phyloP scores from a whole-genome alignment of 495 filamentous ascomycete species.

The Daldinia childiae region DNA sequence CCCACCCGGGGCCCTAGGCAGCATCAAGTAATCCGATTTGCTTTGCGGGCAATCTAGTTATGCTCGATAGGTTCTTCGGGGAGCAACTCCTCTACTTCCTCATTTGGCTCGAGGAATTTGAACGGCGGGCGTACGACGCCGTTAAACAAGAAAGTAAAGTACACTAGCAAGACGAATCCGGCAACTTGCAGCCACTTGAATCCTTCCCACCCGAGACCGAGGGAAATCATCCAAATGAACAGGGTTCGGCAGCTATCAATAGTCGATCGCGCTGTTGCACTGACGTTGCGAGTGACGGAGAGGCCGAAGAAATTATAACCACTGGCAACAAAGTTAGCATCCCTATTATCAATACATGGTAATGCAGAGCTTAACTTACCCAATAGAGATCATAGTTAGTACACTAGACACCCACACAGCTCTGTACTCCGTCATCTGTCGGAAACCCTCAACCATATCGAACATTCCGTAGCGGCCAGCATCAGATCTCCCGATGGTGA shows the following conservation, averaged over 20 bases:
- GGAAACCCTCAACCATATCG: slow-evolving; percentile 84
- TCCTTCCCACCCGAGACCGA: slow-evolving; percentile 93
- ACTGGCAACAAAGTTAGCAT: slow-evolving; percentile 53
- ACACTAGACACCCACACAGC: slow-evolving; percentile 77
- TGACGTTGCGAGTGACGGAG: slow-evolving; percentile 85
- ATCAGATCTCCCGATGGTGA: slow-evolving; percentile 75
- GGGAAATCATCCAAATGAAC: slow-evolving; percentile 97
- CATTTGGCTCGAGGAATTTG: slow-evolving; percentile 55
- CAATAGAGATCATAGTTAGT: slow-evolving; percentile 96
- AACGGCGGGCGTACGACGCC: slow-evolving; percentile 86
- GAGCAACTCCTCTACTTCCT: slow-evolving; percentile 75
- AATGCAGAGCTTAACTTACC: slow-evolving; percentile 64
- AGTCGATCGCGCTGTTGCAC: slow-evolving; percentile 89
- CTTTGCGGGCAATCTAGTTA: slow-evolving; percentile 43
- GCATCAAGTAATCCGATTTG: not conserved
- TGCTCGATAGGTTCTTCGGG: slow-evolving; percentile 90
- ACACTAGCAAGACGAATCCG: slow-evolving; percentile 89
- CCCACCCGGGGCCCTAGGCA: not conserved
- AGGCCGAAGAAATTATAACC: slow-evolving; percentile 99
- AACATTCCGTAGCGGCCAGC: slow-evolving; percentile 85
- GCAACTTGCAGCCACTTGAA: slow-evolving; percentile 98
- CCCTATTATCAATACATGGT: slow-evolving; percentile 13
- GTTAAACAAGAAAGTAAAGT: slow-evolving; percentile 97
- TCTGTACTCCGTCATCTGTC: slow-evolving; percentile 75
- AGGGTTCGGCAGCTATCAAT: slow-evolving; percentile 98